Percentiles rank a stretch among this genome's conserved stretches.
These are phyloP conservation scores for Russula virescens DNA, from an alignment of 768 basidiomycete species.

Conservation along the genomic window DNA sequence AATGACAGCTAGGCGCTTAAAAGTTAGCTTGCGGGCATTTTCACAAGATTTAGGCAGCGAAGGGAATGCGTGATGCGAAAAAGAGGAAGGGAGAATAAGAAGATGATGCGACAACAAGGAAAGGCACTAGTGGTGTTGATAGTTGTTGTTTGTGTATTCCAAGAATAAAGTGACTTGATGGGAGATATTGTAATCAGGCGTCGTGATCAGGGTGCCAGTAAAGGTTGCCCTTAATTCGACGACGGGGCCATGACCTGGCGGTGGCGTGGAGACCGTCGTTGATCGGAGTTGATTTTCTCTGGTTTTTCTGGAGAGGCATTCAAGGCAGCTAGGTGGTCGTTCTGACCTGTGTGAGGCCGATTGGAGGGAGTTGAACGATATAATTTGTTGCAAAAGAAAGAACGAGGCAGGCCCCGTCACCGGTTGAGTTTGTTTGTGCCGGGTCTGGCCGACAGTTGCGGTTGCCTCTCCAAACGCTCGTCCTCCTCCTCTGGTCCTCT, in stretches of 20 bases:
- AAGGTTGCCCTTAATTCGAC: neutral
- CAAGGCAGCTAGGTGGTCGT: no score
- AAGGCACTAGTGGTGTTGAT: neutral
- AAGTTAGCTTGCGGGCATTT: neutral
- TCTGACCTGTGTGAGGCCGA: no score
- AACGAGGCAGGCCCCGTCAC: neutral
- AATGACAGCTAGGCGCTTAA: neutral
- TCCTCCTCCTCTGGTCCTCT: neutral
- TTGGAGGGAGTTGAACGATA: no score
- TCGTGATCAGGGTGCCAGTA: slow-evolving; percentile 1
- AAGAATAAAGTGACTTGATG: slow-evolving; percentile 4
- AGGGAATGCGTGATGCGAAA: neutral
- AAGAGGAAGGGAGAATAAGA: neutral
- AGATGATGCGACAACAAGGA: neutral
- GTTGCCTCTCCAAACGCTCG: neutral
- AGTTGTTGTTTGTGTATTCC: neutral
- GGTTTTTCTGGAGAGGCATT: no score
- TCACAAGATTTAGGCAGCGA: neutral
- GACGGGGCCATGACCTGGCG: neutral
- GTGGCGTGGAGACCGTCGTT: slow-evolving; percentile 16
- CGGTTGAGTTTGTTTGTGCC: neutral
- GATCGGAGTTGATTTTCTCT: slow-evolving; percentile 11
- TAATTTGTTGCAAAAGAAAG: no score
- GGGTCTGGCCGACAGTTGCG: slow-evolving; percentile 13
- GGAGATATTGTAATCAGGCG: neutral